Evolutionary conservation across 2,329 filamentous ascomycete genomes (phyloP), one percentile per base, ranked within the genome.

Genomic region (Ascochyta clinopodiicola): DNA sequence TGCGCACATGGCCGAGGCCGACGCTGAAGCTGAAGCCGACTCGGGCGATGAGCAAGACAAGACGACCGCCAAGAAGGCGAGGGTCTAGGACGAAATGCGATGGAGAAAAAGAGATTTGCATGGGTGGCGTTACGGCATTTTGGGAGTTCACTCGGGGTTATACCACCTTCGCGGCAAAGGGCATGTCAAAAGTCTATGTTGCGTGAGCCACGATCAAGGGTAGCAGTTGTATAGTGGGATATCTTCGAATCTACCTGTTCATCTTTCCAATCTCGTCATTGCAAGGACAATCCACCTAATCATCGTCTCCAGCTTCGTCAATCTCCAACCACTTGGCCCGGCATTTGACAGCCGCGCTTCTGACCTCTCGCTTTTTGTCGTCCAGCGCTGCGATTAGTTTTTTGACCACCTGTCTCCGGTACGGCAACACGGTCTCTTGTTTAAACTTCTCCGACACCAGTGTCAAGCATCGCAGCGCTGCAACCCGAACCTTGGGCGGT

Each of bases 301-400:
- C 71, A 39, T 86, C 82, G 38, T 86, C 84, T 21, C 84, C 82
- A 22, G 81, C 77, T 68, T 87, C 84, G 66, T 85, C 85, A 38
- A 87, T 76, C 13, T 80, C 79, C 48, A 87, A 69, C 86, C 86
- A 88, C 51, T 79, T 82, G n/a, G 77, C 81, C 46, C 85, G 74
- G 59, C 85, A 86, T 75, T 81, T 82, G 24, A 88, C 86, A 13
- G 86, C 86, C 55, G 85, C 84, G 59, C 83, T 82, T 37, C 87
- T 79, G 9, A 89, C 87, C 67, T 81, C 80, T 58, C 87, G 77
- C 75, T 85, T 88, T 29, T 77, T 77, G 72, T 89, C 87, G 75
- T 89, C 87, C 60, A 89, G 67, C 24, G 83, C 81, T 15, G 66
- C 70, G 39, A 79, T 76, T 64, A 89, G 71, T 21, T 80, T 78